phyloP scores from a whole-genome alignment of 306 rosid species.

The Trifolium subterraneum region DNA sequence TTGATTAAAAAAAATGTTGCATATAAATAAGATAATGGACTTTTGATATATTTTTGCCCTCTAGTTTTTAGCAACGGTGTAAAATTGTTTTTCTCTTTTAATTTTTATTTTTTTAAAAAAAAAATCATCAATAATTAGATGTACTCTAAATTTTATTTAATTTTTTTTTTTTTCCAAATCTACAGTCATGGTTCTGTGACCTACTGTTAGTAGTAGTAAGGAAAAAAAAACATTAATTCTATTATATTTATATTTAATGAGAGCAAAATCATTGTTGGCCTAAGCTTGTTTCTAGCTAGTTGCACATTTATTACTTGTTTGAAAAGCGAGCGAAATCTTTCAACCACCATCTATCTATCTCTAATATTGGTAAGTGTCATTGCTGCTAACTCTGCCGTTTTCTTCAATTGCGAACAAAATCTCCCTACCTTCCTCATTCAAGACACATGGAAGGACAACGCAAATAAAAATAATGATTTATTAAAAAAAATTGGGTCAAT shows the following conservation, averaged over 20 bases:
- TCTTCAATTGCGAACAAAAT: slow-evolving; percentile 52
- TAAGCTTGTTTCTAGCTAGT: slow-evolving; percentile 46
- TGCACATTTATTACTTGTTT: slow-evolving; percentile 59
- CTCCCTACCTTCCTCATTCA: slow-evolving; percentile 35
- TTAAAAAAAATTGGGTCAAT: too few species aligned
- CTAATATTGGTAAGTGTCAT: slow-evolving; percentile 45
- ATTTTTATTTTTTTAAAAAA: too few species aligned
- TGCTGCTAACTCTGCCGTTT: slow-evolving; percentile 55
- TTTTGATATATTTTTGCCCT: too few species aligned
- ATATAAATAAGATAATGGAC: too few species aligned
- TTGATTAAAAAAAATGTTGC: too few species aligned
- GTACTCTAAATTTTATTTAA: too few species aligned
- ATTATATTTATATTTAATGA: slow-evolving; percentile 54
- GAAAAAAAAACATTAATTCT: slow-evolving; percentile 18
- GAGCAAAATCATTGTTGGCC: slow-evolving; percentile 69
- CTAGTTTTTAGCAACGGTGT: too few species aligned
- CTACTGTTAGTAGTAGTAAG: too few species aligned
- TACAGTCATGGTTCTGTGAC: too few species aligned
- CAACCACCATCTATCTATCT: slow-evolving; percentile 60
- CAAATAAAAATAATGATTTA: not conserved
- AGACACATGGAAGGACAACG: not conserved
- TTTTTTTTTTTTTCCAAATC: too few species aligned
- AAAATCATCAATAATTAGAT: too few species aligned
- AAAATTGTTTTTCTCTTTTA: too few species aligned
- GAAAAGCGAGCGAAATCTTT: slow-evolving; percentile 57